Evolutionary conservation across 352 stramenopile species (phyloP).

Genomic region (Phytophthora aleatoria): DNA sequence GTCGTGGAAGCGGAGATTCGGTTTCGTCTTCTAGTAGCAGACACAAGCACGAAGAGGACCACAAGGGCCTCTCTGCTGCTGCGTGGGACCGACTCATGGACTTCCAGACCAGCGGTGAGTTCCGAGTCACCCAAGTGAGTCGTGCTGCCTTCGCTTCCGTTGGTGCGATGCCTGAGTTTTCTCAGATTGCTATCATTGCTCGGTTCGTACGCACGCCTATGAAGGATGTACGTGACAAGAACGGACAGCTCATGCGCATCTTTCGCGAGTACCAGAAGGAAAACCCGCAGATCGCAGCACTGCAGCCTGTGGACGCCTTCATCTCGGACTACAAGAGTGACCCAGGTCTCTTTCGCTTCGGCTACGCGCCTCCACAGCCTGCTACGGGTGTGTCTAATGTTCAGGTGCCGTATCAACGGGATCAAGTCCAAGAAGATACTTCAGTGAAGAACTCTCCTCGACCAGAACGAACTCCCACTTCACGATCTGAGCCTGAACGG

Average conservation of each 20-base stretch:
- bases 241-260: constrained; percentile 74
- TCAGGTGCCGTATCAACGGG: constrained; percentile 58
- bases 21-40: constrained; percentile 27
- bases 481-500: constrained; percentile 16
- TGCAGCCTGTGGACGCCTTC: constrained; percentile 56
- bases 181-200: constrained; percentile 71
- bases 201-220: constrained; percentile 71
- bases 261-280: constrained; percentile 77
- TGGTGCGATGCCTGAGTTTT: constrained; percentile 72
- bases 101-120: constrained; percentile 65
- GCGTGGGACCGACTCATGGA: constrained; percentile 83
- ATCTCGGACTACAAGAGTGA: constrained; percentile 53
- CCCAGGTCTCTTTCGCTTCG: constrained; percentile 61
- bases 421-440: constrained; percentile 32
- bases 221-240: constrained; percentile 75
- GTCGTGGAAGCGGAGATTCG: constrained; percentile 30
- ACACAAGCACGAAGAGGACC: constrained; percentile 37
- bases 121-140: constrained; percentile 75
- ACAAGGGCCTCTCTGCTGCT: constrained; percentile 60
- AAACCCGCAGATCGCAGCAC: constrained; percentile 57
- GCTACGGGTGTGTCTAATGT: constrained; percentile 50
- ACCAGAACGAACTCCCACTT: constrained; percentile 7
- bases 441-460: constrained; percentile 23
- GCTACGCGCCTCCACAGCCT: constrained; percentile 75
- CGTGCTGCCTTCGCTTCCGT: constrained; percentile 71